Base-by-base conservation (phyloP, 2,329 filamentous ascomycete species). In the Fusarium burgessii region DNA sequence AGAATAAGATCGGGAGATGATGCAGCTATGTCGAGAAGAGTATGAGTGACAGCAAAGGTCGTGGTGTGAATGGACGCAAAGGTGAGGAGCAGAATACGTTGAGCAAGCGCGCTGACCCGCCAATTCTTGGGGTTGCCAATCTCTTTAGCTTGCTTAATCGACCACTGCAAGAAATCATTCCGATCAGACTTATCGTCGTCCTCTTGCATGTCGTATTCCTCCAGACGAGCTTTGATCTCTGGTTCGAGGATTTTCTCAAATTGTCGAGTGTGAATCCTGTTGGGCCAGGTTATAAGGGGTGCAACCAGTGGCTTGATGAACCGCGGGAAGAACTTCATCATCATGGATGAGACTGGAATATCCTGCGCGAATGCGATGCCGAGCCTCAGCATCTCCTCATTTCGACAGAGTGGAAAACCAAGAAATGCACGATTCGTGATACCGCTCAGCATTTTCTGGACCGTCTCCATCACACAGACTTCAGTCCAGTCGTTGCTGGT, bases 41-140 rank as follows among this genome's bases (percentile, higher is more conserved):
- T 42, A 3, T 65, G 62, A 1, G 62, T 65, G 1, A 64, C 32
- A 5, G 62, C 50, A 29, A 65, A 65, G 0, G 62, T 65, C 6
- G 62, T 65, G 0, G 62, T 65, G 10, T 65, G 62, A 9, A 65
- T 65, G 3, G 62, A 42, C 1, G 62, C 62, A 18, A 65, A 65
- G 20, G 65, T 65, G 0, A 65, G 12, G 9, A 65, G 33, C 7
- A 65, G 18, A 13, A 65, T 32, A 9, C 62, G 62, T 3, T 65
- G 49, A 3, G 62, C 14, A 11, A 65, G 29, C 2, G 60, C 50
- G 20, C 32, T 65, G 3, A 36, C 18, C 6, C 33, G 25, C 62
- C 62, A 65, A 5, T 65, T 65, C 25, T 65, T 65, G 2, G 60
- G 43, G 1, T 65, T 49, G 3, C 60, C 60, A 9, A 58, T 65